A percentile compares a stretch with the other conserved stretches of the same genome.
phyloP scores from a whole-genome alignment of 139 green algal species.

The Micractinium conductrix region DNA sequence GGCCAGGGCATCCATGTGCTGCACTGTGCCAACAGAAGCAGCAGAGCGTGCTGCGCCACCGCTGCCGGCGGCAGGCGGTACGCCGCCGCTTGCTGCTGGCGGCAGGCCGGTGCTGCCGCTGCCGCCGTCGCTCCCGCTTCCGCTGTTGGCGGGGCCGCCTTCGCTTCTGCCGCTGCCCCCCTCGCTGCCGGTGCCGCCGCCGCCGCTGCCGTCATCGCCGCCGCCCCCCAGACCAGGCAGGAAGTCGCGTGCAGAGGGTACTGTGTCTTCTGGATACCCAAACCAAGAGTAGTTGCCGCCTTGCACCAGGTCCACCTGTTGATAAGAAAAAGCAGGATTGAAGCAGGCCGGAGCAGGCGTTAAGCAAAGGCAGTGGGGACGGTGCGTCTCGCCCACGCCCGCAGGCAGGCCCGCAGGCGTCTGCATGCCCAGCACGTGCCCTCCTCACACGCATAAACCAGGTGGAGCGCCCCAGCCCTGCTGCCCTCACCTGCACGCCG shows the following conservation, averaged over 20 bases:
- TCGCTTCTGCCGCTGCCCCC: background rate
- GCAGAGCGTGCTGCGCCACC: background rate
- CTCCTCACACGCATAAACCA: no score
- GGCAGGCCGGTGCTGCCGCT: slow-evolving; percentile 16
- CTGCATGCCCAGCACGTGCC: no score
- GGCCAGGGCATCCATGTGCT: background rate
- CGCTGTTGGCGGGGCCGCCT: no score
- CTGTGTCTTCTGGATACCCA: slow-evolving; percentile 85
- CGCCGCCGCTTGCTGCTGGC: slow-evolving; percentile 7
- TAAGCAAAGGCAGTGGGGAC: background rate
- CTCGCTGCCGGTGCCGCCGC: background rate
- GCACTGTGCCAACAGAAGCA: background rate
- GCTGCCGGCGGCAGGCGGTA: background rate
- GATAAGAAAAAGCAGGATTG: background rate
- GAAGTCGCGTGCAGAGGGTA: slow-evolving; percentile 64
- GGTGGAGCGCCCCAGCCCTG: no score
- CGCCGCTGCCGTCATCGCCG: background rate
- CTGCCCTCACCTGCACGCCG: slow-evolving; percentile 37
- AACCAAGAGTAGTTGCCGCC: slow-evolving; percentile 82
- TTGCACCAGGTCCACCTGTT: slow-evolving; percentile 70
- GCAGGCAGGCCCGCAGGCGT: no score
- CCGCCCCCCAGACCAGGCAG: slow-evolving; percentile 61
- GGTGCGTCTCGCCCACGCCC: no score
- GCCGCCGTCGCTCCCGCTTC: slow-evolving; percentile 6
- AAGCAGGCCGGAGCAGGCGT: background rate